Evolutionary conservation across 1,284 basidiomycete genomes (phyloP).

Genomic region (Mycena sp.): DNA sequence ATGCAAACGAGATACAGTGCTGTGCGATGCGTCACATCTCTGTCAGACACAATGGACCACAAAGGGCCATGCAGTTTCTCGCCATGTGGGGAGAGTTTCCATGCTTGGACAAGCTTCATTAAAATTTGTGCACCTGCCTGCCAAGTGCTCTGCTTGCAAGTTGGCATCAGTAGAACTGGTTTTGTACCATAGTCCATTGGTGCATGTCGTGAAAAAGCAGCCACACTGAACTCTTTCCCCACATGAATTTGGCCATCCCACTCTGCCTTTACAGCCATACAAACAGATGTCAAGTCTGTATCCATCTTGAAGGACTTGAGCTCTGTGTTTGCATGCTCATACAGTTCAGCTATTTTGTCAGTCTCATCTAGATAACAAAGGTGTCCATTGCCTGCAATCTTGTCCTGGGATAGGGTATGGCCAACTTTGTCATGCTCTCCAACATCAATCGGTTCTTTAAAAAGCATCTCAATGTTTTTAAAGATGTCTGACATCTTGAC

Average conservation of each 20-base stretch:
- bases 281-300: neutral
- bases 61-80: constrained; percentile 30
- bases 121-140: neutral
- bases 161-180: neutral
- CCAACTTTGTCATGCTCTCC: neutral
- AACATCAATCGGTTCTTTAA: neutral
- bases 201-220: neutral
- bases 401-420: neutral
- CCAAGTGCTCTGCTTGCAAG: neutral
- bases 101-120: constrained; percentile 22
- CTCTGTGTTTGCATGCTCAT: neutral
- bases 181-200: neutral
- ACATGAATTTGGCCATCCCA: neutral
- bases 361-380: neutral
- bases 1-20: constrained; percentile 36
- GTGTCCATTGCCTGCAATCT: neutral
- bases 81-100: constrained; percentile 28
- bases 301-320: neutral
- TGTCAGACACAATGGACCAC: constrained; percentile 37
- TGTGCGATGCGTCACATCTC: constrained; percentile 37
- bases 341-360: neutral
- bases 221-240: neutral
- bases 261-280: neutral
- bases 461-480: neutral
- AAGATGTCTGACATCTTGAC: neutral